phyloP scores from a whole-genome alignment of 108 stramenopile genomes.

The Nitzschia palea region DNA sequence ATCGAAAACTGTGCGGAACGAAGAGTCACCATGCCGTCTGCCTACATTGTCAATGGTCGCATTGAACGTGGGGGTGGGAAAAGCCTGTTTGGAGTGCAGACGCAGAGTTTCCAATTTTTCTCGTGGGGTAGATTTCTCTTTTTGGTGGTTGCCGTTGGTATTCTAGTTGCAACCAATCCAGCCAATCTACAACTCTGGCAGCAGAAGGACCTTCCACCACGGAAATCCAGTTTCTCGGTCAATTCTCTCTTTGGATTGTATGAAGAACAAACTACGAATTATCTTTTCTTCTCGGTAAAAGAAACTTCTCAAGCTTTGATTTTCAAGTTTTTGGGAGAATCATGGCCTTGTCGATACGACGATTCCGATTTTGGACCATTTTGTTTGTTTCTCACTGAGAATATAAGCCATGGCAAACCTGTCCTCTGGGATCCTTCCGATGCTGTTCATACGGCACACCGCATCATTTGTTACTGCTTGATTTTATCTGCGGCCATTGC shows the following conservation, averaged over 20 bases:
- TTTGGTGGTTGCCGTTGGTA: background rate
- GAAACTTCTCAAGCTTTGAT: background rate
- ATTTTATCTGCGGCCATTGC: background rate
- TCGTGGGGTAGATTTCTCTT: constrained; percentile 8
- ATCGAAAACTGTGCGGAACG: too few relatives aligned
- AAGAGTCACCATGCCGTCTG: background rate
- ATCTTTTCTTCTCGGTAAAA: constrained; percentile 12
- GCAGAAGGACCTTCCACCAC: background rate
- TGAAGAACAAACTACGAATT: constrained; percentile 12
- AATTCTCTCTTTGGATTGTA: constrained; percentile 10
- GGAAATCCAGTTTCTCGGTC: background rate
- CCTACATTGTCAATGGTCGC: constrained; percentile 8
- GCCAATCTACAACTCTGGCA: constrained; percentile 6
- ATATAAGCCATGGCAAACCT: background rate
- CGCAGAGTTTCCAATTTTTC: constrained; percentile 2
- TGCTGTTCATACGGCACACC: background rate
- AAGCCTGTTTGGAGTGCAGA: background rate
- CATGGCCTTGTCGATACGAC: constrained; percentile 3
- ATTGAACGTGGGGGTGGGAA: background rate
- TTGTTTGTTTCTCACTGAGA: background rate
- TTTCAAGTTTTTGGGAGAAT: background rate
- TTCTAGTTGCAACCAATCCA: constrained; percentile 21
- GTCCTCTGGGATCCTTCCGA: constrained; percentile 1
- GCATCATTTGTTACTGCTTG: constrained; percentile 4
- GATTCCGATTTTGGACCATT: background rate